Evolutionary conservation across 1,284 basidiomycete genomes (phyloP).

Genomic region (Agaricales sp.): DNA sequence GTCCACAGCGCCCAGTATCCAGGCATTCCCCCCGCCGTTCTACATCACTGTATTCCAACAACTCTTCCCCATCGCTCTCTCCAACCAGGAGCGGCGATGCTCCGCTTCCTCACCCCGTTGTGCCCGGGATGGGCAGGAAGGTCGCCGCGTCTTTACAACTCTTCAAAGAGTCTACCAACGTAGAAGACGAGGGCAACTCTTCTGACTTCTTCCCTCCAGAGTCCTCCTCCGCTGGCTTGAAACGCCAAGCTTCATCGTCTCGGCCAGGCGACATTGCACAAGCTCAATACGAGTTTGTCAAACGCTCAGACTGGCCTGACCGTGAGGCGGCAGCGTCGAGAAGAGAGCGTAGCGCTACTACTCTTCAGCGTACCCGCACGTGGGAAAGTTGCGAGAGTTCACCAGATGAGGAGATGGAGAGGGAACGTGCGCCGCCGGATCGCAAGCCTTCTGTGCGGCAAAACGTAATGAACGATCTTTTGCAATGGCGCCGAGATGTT

Average conservation of each 20-base stretch:
- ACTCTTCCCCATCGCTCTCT: slow-evolving; percentile 8
- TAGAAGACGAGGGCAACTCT: slow-evolving; percentile 25
- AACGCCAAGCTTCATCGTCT: slow-evolving; percentile 33
- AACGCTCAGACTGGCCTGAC: slow-evolving; percentile 73
- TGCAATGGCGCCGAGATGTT: slow-evolving; percentile 40
- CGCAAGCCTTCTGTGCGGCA: slow-evolving; percentile 29
- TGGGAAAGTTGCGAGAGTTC: slow-evolving; percentile 31
- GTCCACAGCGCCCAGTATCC: slow-evolving; percentile 7
- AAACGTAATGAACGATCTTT: slow-evolving; percentile 28
- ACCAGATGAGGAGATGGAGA: slow-evolving; percentile 23
- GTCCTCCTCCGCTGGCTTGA: slow-evolving; percentile 17
- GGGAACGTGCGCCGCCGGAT: slow-evolving; percentile 5
- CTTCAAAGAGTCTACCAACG: slow-evolving; percentile 54
- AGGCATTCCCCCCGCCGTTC: slow-evolving; percentile 11
- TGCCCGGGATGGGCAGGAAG: slow-evolving; percentile 60
- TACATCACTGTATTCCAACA: no score
- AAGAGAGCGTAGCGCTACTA: slow-evolving; percentile 52
- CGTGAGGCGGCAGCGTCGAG: slow-evolving; percentile 57
- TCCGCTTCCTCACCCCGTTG: not conserved
- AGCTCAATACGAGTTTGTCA: slow-evolving; percentile 68
- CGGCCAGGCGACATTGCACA: slow-evolving; percentile 43
- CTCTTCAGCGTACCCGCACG: slow-evolving; percentile 42
- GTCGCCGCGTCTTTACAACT: slow-evolving; percentile 70
- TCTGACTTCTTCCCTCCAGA: slow-evolving; percentile 23
- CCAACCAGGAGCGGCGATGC: not conserved